Evolutionary conservation across 768 basidiomycete genomes (phyloP).

Genomic region (Crassisporium funariophilum): DNA sequence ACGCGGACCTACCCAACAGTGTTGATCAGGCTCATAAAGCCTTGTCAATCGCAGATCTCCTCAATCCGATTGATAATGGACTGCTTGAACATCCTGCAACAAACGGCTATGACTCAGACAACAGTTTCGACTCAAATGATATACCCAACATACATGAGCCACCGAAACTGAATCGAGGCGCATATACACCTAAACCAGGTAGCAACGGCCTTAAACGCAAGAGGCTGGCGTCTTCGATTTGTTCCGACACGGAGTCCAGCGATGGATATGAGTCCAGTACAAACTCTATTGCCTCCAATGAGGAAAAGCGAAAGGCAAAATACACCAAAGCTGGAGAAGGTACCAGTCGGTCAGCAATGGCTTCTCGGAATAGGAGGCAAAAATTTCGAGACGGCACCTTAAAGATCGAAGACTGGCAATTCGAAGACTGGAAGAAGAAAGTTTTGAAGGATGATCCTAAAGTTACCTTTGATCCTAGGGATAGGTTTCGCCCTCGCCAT

Average conservation of each 20-base stretch:
- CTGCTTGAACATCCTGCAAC: neutral
- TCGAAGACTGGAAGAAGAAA: conserved; percentile 5
- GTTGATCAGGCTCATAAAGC: neutral
- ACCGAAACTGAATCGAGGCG: no score
- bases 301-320: neutral
- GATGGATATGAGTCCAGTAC: no score
- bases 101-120: neutral
- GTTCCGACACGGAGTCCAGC: no score
- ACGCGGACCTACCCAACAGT: neutral
- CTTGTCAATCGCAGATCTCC: neutral
- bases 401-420: neutral
- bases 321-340: conserved; percentile 11
- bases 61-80: neutral
- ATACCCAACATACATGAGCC: conserved; percentile 19
- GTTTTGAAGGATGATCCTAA: conserved; percentile 5
- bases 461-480: conserved; percentile 7
- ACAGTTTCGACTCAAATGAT: neutral
- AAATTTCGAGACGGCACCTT: conserved; percentile 5
- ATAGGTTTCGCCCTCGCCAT: neutral
- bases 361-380: conserved; percentile 1
- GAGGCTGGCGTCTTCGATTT: no score
- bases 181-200: no score
- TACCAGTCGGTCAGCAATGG: conserved; percentile 12
- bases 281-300: no score
- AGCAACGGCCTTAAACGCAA: no score